Percentiles rank a stretch among this genome's conserved stretches.
These are phyloP conservation scores for Vinca major DNA, from an alignment of 305 asterid genomes.

Conservation along the genomic window DNA sequence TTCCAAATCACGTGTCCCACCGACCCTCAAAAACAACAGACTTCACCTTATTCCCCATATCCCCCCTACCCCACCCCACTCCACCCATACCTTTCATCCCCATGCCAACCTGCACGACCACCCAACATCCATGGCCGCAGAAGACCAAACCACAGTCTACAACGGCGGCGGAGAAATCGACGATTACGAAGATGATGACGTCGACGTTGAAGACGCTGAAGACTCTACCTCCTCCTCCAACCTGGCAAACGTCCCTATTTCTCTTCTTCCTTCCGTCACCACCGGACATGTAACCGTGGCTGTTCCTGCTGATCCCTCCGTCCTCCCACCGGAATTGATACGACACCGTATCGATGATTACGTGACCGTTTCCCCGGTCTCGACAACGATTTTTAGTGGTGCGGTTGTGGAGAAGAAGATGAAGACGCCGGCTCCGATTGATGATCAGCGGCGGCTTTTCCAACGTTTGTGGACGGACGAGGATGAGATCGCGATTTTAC, in stretches of 20 bases:
- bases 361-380: conserved; percentile 18
- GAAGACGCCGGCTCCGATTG: conserved; percentile 33
- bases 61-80: neutral
- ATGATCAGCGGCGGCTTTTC: conserved; percentile 74
- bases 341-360: conserved; percentile 23
- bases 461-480: conserved; percentile 96
- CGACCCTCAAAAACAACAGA: no score
- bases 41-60: conserved; percentile 6
- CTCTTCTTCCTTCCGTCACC: conserved; percentile 27
- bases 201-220: conserved; percentile 42
- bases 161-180: conserved; percentile 46
- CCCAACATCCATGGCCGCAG: conserved; percentile 45
- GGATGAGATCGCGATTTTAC: conserved; percentile 85
- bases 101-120: neutral
- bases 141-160: conserved; percentile 33
- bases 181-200: conserved; percentile 35
- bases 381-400: conserved; percentile 2
- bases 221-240: conserved; percentile 37
- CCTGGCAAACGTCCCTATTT: conserved; percentile 17
- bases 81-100: neutral
- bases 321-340: conserved; percentile 20
- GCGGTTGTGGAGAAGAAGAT: conserved; percentile 28
- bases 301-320: conserved; percentile 30
- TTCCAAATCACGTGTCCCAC: conserved; percentile 13
- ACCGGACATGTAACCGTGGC: conserved; percentile 39